Percentiles rank a stretch among this genome's conserved stretches.
These are phyloP conservation scores for Ploettnerulaceae sp. DNA, from an alignment of 2,329 filamentous ascomycete species.

Conservation along the genomic window DNA sequence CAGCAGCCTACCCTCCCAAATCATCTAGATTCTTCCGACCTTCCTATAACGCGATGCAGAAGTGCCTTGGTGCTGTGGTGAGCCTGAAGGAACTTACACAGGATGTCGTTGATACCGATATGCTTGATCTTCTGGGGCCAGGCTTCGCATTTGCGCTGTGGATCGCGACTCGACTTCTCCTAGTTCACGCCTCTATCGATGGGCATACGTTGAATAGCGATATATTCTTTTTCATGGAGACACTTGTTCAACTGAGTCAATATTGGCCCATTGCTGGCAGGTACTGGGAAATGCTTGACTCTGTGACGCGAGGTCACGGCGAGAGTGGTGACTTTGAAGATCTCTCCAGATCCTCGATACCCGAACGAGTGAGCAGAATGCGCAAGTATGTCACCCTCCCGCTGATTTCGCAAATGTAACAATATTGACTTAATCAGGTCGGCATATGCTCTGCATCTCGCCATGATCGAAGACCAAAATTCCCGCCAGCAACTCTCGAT, in stretches of 20 bases:
- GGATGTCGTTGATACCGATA: constrained; percentile 6
- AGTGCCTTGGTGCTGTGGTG: constrained; percentile 6
- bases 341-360: not conserved
- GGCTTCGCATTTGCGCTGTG: constrained; percentile 2
- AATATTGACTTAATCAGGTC: not conserved
- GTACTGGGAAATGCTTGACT: constrained; percentile 1
- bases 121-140: constrained; percentile 5
- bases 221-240: constrained; percentile 7
- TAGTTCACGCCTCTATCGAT: constrained; percentile 2
- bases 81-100: constrained; percentile 8
- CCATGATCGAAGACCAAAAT: not conserved
- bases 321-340: not conserved
- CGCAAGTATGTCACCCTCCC: not conserved
- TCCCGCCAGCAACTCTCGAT: not conserved
- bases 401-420: not conserved
- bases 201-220: not conserved
- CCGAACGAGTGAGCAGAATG: not conserved
- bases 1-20: constrained; percentile 2
- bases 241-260: not conserved
- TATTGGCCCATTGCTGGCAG: not conserved
- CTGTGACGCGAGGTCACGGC: not conserved
- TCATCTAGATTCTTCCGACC: not conserved
- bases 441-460: not conserved
- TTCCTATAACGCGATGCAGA: constrained; percentile 8
- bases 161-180: constrained; percentile 3